These are phyloP conservation scores for Globisporangium lucens DNA, from an alignment of 352 stramenopile species.

Conservation along the genomic window DNA sequence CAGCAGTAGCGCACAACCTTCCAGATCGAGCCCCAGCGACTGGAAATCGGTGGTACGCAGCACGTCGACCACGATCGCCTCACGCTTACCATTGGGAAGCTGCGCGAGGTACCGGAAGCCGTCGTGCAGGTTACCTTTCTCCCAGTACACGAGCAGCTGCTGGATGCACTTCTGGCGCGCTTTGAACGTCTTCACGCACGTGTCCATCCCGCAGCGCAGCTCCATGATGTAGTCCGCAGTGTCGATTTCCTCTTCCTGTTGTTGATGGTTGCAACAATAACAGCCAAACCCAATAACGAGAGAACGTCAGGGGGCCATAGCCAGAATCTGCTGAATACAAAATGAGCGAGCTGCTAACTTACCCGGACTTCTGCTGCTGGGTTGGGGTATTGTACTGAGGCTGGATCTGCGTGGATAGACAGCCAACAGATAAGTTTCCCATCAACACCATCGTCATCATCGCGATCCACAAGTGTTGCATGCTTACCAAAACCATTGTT, in stretches of 20 bases:
- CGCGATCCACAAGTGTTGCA: neutral
- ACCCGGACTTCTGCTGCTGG: conserved; percentile 5
- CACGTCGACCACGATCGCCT: conserved; percentile 72
- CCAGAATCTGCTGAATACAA: neutral
- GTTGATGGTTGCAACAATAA: neutral
- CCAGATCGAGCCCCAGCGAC: conserved; percentile 63
- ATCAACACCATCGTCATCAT: neutral
- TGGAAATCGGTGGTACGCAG: conserved; percentile 62
- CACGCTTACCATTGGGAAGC: conserved; percentile 64
- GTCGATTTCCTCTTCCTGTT: conserved; percentile 21
- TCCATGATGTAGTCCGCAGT: conserved; percentile 80
- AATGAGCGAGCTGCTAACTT: neutral
- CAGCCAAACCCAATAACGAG: neutral
- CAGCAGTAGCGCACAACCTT: conserved; percentile 72
- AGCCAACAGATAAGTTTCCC: neutral
- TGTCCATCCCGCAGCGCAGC: conserved; percentile 83
- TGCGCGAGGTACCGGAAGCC: conserved; percentile 63
- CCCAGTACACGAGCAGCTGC: conserved; percentile 65
- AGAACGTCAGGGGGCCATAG: neutral
- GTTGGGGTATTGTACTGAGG: neutral
- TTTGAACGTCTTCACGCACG: conserved; percentile 69
- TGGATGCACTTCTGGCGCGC: conserved; percentile 66
- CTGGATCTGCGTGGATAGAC: conserved; percentile 1
- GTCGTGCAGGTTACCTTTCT: conserved; percentile 66
- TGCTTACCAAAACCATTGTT: conserved; percentile 6